Evolutionary conservation across 164 flowering plant genomes (phyloP), one percentile per base, ranked within the genome.

Genomic region (Sextonia rubra): DNA sequence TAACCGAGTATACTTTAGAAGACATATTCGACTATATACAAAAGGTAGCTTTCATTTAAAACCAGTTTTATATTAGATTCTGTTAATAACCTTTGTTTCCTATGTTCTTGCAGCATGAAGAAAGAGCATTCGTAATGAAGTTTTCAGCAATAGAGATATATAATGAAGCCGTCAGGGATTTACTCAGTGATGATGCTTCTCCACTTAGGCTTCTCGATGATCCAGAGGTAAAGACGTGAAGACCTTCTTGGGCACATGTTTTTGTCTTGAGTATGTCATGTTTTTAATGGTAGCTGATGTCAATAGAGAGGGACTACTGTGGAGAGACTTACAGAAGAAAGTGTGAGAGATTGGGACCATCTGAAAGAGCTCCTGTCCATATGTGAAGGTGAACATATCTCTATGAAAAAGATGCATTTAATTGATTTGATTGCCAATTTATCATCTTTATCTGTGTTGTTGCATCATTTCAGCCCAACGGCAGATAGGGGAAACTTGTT

Each of bases 141-240:
- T 93, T 96, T 76, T 90, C 97, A 32, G 98, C 97, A 37, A 88
- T 92, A 82, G 99, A 96, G 84, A 96, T 93, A 70, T 96, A 93
- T 66, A 96, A 96, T 80, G 99, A 96, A 85, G 84, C 84, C 67
- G 95, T 96, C 4, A 87, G 85, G 73, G 99, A 96, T 81, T 97
- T 96, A 63, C 88, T 93, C 20, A 80, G 85, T 76, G n/a, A 74
- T 29, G 98, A 93, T 24, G 30, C 75, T 75, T 73, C 84, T 73
- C 95, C 91, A n/a, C 92, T 96, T 5, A 82, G 99, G 77, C 86
- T 93, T 66, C 87, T 91, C 4, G 99, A 96, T 83, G 98, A 96
- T 80, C 99, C 97, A 37, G 99, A 96, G 94, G 99, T 96, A 69
- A 83, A 66, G 74, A 23, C 64, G 99, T 96, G 67, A 83, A 66